Evolutionary conservation across 495 filamentous ascomycete species (phyloP).

Genomic region (Penicillium mononematosum): DNA sequence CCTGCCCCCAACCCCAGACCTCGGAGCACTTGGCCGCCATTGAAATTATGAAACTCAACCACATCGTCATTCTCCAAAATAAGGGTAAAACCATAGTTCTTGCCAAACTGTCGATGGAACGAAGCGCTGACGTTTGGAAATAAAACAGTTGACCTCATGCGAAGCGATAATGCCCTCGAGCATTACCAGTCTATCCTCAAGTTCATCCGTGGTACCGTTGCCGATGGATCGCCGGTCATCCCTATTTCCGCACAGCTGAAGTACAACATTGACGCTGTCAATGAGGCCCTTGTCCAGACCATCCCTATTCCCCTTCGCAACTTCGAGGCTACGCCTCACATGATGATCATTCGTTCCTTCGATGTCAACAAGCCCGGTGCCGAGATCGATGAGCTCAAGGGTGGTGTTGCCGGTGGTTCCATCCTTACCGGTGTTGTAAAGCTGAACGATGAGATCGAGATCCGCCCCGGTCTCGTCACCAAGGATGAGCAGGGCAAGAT

Average conservation of each 20-base stretch:
- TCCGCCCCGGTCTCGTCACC: slow-evolving; percentile 91
- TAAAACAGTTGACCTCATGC: slow-evolving; percentile 77
- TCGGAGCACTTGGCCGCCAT: slow-evolving; percentile 98
- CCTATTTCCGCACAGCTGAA: slow-evolving; percentile 98
- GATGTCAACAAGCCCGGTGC: slow-evolving; percentile 99
- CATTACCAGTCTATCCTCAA: slow-evolving; percentile 96
- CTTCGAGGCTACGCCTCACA: slow-evolving; percentile 86
- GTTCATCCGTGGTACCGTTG: slow-evolving; percentile 96
- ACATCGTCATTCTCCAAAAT: slow-evolving; percentile 99
- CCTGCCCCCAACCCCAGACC: slow-evolving; percentile 97
- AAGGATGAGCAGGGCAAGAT: slow-evolving; percentile 92
- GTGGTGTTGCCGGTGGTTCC: slow-evolving; percentile 95
- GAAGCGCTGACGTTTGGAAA: not conserved
- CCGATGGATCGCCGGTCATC: slow-evolving; percentile 93
- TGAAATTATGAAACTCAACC: slow-evolving; percentile 97
- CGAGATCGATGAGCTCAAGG: slow-evolving; percentile 98
- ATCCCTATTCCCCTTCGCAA: slow-evolving; percentile 89
- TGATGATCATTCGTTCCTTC: slow-evolving; percentile 98
- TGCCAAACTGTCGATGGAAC: not conserved
- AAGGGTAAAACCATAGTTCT: slow-evolving; percentile 47
- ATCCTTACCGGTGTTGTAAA: slow-evolving; percentile 95
- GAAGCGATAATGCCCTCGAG: slow-evolving; percentile 83
- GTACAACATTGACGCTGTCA: slow-evolving; percentile 98
- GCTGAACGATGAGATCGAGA: slow-evolving; percentile 96
- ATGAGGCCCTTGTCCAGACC: slow-evolving; percentile 86